These are phyloP conservation scores for Fusarium verticillioides DNA, from an alignment of 2,329 filamentous ascomycete genomes.

Conservation along the genomic window DNA sequence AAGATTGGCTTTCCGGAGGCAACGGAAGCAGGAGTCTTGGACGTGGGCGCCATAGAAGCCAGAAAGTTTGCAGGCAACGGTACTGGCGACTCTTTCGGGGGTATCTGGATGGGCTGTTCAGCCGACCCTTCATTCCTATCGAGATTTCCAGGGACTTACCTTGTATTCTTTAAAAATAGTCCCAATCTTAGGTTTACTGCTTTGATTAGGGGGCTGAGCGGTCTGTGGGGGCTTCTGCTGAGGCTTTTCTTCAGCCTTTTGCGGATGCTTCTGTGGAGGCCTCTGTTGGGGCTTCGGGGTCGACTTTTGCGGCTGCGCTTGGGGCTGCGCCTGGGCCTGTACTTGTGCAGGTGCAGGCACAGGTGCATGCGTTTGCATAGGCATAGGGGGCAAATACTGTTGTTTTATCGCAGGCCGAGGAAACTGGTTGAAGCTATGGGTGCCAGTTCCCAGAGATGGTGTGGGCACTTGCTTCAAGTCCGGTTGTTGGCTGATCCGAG, in stretches of 20 bases:
- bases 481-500: slow-evolving; percentile 19
- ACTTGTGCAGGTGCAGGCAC: background rate
- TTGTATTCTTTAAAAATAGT: slow-evolving; percentile 47
- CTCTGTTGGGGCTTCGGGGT: background rate
- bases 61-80: slow-evolving; percentile 57
- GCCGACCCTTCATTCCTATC: slow-evolving; percentile 42
- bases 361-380: slow-evolving; percentile 4
- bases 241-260: background rate
- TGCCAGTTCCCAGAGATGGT: background rate
- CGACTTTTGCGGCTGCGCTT: background rate
- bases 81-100: slow-evolving; percentile 57
- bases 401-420: slow-evolving; percentile 37
- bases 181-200: slow-evolving; percentile 40
- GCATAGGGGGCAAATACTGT: slow-evolving; percentile 25
- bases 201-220: slow-evolving; percentile 17
- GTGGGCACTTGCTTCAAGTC: background rate
- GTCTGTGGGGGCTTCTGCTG: slow-evolving; percentile 7
- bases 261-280: background rate
- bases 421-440: slow-evolving; percentile 12
- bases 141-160: slow-evolving; percentile 46
- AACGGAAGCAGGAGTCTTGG: slow-evolving; percentile 34
- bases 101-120: slow-evolving; percentile 48
- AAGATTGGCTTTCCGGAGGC: slow-evolving; percentile 24
- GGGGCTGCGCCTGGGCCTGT: background rate
- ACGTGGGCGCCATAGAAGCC: slow-evolving; percentile 52